Conservation (phyloP, 257 asterid genomes). For the Buddleja alternifolia region DNA sequence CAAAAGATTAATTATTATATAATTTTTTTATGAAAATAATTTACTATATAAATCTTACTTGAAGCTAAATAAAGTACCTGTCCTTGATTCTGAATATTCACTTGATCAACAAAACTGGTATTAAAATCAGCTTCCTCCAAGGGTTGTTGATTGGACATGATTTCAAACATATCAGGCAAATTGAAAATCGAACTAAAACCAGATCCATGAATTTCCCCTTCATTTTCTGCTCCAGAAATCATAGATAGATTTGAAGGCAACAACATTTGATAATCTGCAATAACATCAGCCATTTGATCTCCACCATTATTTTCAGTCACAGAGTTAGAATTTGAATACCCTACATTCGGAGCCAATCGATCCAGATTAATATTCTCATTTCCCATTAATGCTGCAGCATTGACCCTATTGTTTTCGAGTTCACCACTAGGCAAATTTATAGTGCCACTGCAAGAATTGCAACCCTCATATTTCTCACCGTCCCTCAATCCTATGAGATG, state of each 20-base stretch:
- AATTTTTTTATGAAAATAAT: too few species aligned
- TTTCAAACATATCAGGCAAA: constrained; percentile 19
- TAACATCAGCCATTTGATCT: not conserved
- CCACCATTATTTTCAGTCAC: not conserved
- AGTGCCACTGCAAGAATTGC: not conserved
- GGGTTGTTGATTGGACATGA: constrained; percentile 13
- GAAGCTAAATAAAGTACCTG: constrained; percentile 23
- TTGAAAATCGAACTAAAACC: constrained; percentile 19
- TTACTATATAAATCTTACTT: too few species aligned
- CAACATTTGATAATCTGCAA: constrained; percentile 20
- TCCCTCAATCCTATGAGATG: not conserved
- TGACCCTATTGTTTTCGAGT: not conserved
- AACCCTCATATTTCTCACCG: not conserved
- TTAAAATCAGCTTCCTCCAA: constrained; percentile 14
- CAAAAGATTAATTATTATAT: too few species aligned
- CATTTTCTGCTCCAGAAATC: constrained; percentile 16
- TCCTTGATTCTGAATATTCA: constrained; percentile 16
- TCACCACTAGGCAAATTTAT: not conserved
- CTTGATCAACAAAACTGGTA: constrained; percentile 26
- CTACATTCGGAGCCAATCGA: constrained; percentile 12
- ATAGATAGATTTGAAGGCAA: constrained; percentile 3
- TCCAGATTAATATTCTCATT: not conserved
- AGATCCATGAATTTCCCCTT: constrained; percentile 10
- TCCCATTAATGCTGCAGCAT: not conserved
- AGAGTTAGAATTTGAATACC: not conserved